Conservation (phyloP, 208 protist genomes). For the Lotmaria passim region DNA sequence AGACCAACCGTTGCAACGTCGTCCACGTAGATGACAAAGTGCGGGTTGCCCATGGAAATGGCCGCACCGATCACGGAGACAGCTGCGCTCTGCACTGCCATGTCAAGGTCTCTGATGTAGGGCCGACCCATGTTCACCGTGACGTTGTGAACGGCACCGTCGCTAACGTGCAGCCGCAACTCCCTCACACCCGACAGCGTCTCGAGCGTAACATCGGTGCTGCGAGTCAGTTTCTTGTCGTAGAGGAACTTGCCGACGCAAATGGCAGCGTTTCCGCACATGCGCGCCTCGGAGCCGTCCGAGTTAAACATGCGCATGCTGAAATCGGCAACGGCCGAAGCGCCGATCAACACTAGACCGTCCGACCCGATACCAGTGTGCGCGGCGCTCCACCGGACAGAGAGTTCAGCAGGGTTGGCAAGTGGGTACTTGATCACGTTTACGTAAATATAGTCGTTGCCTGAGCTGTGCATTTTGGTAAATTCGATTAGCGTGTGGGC, state of each 20-base stretch:
- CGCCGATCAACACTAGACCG: constrained; percentile 14
- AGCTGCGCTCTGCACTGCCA: background rate
- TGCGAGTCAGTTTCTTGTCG: background rate
- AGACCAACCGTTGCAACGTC: background rate
- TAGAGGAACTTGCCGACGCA: constrained; percentile 12
- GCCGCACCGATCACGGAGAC: background rate
- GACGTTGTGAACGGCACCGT: background rate
- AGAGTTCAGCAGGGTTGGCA: background rate
- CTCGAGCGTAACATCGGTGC: constrained; percentile 5
- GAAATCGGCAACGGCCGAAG: constrained; percentile 6
- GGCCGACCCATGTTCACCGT: constrained; percentile 2
- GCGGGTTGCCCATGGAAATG: constrained; percentile 10
- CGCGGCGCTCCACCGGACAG: constrained; percentile 8
- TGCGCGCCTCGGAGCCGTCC: constrained; percentile 7
- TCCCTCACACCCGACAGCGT: constrained; percentile 1
- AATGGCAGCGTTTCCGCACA: constrained; percentile 16
- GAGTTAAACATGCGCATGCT: constrained; percentile 26
- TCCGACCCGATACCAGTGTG: constrained; percentile 16
- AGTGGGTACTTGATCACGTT: background rate
- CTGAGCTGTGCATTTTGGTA: constrained; percentile 16
- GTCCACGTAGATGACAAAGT: constrained; percentile 9
- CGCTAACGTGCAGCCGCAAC: background rate
- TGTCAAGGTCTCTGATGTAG: background rate
- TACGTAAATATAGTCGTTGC: constrained; percentile 18
- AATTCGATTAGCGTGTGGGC: background rate